Conservation (phyloP, 441 rosid species). For the Syzygium malaccense region DNA sequence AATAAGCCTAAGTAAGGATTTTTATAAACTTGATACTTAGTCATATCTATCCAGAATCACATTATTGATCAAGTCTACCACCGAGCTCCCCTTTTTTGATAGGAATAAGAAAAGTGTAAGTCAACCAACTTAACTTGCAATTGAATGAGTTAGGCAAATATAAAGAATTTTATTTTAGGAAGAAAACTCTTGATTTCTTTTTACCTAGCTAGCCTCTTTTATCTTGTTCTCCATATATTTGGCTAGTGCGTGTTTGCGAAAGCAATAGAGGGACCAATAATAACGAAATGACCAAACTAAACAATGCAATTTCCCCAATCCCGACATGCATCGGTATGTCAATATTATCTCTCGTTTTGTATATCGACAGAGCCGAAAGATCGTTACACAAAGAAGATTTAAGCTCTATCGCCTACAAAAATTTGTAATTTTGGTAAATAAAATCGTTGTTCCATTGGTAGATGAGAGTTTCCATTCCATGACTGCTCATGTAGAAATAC, state of each 20-base stretch:
- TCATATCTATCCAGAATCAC: not conserved
- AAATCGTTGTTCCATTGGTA: not conserved
- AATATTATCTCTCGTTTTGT: not conserved
- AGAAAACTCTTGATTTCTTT: not conserved
- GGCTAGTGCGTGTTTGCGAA: not conserved
- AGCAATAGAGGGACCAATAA: not conserved
- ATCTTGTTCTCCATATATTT: not conserved
- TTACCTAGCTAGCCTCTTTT: not conserved
- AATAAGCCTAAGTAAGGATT: no score
- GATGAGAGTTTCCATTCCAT: not conserved
- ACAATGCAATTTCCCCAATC: not conserved
- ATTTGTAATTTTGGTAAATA: not conserved
- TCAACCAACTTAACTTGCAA: not conserved
- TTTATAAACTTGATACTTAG: no score
- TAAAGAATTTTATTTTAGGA: no score
- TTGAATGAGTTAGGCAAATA: not conserved
- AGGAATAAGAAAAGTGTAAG: not conserved
- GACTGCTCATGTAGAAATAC: not conserved
- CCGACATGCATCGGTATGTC: not conserved
- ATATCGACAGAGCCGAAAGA: fast-evolving
- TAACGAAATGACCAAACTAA: not conserved
- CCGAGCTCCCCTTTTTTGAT: not conserved
- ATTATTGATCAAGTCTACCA: not conserved
- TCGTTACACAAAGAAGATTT: not conserved
- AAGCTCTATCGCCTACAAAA: not conserved